These are phyloP conservation scores for Debaryomycetaceae sp. DNA, from an alignment of 1,139 yeast genomes.

Conservation along the genomic window DNA sequence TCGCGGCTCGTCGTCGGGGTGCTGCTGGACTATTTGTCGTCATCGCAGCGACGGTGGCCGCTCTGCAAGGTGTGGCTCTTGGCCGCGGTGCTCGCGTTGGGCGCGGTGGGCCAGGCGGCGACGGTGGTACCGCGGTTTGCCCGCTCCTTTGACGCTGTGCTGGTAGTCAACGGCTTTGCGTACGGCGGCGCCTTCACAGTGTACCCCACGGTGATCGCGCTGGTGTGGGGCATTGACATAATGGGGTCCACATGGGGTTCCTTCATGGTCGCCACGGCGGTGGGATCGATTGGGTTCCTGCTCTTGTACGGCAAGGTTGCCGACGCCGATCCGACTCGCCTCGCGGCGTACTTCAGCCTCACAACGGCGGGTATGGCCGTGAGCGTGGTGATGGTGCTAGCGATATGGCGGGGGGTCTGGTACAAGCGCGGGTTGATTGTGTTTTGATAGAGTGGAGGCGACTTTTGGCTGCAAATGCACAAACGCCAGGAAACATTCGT, in stretches of 20 bases:
- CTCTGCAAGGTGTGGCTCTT: slow-evolving; percentile 43
- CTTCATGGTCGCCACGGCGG: slow-evolving; percentile 86
- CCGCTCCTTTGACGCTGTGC: slow-evolving; percentile 24
- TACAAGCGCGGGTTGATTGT: slow-evolving; percentile 23
- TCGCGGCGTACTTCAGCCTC: slow-evolving; percentile 4
- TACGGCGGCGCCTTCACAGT: slow-evolving; percentile 86
- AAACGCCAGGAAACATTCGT: no score
- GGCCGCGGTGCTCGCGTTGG: slow-evolving; percentile 34
- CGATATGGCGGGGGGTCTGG: slow-evolving; percentile 37
- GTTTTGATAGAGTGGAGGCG: slow-evolving; percentile 12
- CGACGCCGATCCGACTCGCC: slow-evolving; percentile 35
- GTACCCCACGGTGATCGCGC: slow-evolving; percentile 76
- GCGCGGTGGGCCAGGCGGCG: slow-evolving; percentile 38
- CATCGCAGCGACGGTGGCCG: slow-evolving; percentile 22
- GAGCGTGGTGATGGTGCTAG: slow-evolving; percentile 26
- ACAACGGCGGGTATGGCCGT: slow-evolving; percentile 13
- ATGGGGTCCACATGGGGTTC: slow-evolving; percentile 95
- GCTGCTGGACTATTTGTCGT: slow-evolving; percentile 50
- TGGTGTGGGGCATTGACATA: slow-evolving; percentile 84
- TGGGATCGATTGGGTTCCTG: slow-evolving; percentile 74
- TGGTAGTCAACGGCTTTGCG: slow-evolving; percentile 60
- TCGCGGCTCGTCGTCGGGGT: slow-evolving; percentile 62
- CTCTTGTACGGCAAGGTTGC: slow-evolving; percentile 64
- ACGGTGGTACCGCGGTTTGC: no score
- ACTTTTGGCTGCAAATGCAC: not conserved